Evolutionary conservation across 305 asterid genomes (phyloP).

Genomic region (Petunia hybrid): DNA sequence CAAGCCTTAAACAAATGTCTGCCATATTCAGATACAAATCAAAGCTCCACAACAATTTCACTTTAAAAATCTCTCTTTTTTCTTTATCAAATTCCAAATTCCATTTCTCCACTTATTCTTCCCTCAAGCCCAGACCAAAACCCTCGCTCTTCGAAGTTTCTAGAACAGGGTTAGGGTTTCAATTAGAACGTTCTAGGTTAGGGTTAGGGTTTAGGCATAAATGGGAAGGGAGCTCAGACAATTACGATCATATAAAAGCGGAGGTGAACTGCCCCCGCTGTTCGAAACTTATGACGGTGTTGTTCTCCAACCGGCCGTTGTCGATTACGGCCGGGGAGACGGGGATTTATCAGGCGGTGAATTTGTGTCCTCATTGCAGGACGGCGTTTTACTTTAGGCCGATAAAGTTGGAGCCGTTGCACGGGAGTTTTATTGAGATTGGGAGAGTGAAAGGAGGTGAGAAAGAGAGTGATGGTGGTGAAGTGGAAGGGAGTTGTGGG

Average conservation of each 20-base stretch:
- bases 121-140: slow-evolving; percentile 39
- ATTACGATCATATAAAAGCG: slow-evolving; percentile 74
- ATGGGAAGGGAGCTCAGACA: slow-evolving; percentile 79
- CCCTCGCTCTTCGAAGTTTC: slow-evolving; percentile 34
- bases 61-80: slow-evolving; percentile 36
- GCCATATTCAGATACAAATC: slow-evolving; percentile 53
- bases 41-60: slow-evolving; percentile 54
- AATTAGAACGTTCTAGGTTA: slow-evolving; percentile 23
- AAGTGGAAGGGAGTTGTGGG: slow-evolving; percentile 46
- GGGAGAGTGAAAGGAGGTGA: slow-evolving; percentile 72
- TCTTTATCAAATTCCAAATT: slow-evolving; percentile 39
- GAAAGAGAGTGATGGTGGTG: slow-evolving; percentile 48
- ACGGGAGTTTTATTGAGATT: slow-evolving; percentile 87
- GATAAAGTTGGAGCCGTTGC: slow-evolving; percentile 80
- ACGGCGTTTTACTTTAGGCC: slow-evolving; percentile 90
- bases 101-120: slow-evolving; percentile 40
- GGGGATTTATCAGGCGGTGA: slow-evolving; percentile 86
- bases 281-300: slow-evolving; percentile 65
- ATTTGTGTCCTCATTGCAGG: slow-evolving; percentile 73
- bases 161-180: slow-evolving; percentile 9
- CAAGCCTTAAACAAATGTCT: slow-evolving; percentile 49
- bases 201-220: slow-evolving; percentile 65
- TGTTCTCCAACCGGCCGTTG: slow-evolving; percentile 85
- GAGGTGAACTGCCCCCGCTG: slow-evolving; percentile 89
- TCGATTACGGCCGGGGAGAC: slow-evolving; percentile 68